These are phyloP conservation scores for Scutellospora calospora DNA, from an alignment of 371 early-diverging fungal species.

Conservation along the genomic window DNA sequence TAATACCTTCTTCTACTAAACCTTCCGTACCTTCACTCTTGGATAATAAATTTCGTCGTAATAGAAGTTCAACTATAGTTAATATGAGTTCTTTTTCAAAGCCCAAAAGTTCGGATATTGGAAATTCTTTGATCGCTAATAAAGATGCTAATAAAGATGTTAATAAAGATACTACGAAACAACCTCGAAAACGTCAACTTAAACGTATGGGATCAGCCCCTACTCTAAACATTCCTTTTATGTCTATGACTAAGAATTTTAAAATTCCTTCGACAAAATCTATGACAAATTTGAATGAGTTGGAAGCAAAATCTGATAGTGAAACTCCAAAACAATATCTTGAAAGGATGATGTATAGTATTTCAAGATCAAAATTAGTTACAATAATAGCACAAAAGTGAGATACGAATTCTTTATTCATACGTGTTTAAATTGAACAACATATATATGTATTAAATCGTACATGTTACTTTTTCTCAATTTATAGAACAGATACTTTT, in stretches of 20 bases:
- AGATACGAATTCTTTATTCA: neutral
- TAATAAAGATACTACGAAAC: too few relatives aligned
- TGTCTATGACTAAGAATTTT: neutral
- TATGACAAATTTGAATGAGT: neutral
- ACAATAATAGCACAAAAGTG: constrained; percentile 37
- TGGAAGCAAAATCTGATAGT: neutral
- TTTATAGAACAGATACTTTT: constrained; percentile 18
- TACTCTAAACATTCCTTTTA: neutral
- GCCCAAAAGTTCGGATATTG: too few relatives aligned
- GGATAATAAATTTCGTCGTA: too few relatives aligned
- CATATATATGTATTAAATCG: neutral
- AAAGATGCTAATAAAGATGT: too few relatives aligned
- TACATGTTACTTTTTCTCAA: neutral
- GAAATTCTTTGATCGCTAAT: too few relatives aligned
- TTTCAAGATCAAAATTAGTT: constrained; percentile 36
- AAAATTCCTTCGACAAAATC: neutral
- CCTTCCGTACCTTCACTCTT: too few relatives aligned
- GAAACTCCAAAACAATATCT: constrained; percentile 44
- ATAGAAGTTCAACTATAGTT: too few relatives aligned
- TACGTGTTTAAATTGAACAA: neutral
- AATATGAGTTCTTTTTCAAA: too few relatives aligned
- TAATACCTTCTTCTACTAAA: too few relatives aligned
- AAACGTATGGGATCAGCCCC: constrained; percentile 39
- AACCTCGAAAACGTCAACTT: neutral
- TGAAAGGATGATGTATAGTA: constrained; percentile 36